Evolutionary conservation across 768 basidiomycete species (phyloP).

Genomic region (Paxillus rubicundulus): DNA sequence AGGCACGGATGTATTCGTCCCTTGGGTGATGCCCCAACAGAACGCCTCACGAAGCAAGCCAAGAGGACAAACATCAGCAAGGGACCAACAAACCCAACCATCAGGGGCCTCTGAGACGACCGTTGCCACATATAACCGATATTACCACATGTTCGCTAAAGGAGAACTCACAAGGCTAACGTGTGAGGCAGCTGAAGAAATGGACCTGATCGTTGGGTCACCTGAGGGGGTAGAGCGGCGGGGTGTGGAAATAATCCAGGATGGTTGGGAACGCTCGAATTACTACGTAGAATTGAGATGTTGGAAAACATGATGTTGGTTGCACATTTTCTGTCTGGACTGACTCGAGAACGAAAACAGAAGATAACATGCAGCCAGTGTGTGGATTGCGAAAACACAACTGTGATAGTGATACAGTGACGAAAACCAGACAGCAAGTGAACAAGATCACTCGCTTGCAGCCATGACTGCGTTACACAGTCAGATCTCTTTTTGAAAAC

Average conservation of each 20-base stretch:
- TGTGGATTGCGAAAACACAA: slow-evolving; percentile 23
- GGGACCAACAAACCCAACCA: background rate
- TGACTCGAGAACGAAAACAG: slow-evolving; percentile 7
- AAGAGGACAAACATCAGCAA: slow-evolving; percentile 8
- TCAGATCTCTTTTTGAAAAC: slow-evolving; percentile 8
- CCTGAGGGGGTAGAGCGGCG: slow-evolving; percentile 15
- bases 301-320: slow-evolving; percentile 45
- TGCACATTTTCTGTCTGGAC: background rate
- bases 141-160: slow-evolving; percentile 92
- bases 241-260: slow-evolving; percentile 67
- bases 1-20: slow-evolving; percentile 85
- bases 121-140: slow-evolving; percentile 68
- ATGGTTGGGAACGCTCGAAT: slow-evolving; percentile 88
- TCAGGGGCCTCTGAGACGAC: slow-evolving; percentile 1
- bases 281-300: slow-evolving; percentile 76
- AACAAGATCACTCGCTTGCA: slow-evolving; percentile 71
- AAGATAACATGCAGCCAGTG: slow-evolving; percentile 10
- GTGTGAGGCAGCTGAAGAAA: slow-evolving; percentile 53
- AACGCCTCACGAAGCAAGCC: slow-evolving; percentile 17
- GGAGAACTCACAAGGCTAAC: slow-evolving; percentile 74
- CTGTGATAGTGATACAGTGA: slow-evolving; percentile 29
- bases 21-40: slow-evolving; percentile 68
- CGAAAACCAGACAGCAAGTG: slow-evolving; percentile 32
- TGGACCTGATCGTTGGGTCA: slow-evolving; percentile 54
- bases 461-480: slow-evolving; percentile 71